Evolutionary conservation across 352 stramenopile genomes (phyloP).

Genomic region (Phytophthora multivora): DNA sequence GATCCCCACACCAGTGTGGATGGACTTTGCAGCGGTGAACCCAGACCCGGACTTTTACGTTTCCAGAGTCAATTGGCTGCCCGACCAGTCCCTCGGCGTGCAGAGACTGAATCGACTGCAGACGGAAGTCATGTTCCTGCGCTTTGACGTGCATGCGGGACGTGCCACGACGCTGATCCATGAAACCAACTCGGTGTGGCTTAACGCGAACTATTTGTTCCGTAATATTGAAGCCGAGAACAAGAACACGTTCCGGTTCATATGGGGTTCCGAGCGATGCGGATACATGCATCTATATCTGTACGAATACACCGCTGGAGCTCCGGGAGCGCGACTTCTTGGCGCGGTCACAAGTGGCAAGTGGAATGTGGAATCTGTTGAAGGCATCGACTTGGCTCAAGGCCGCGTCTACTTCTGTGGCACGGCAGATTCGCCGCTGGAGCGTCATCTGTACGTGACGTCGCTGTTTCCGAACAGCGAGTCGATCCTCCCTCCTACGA

Average conservation of each 20-base stretch:
- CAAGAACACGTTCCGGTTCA: conserved; percentile 92
- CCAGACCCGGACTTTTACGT: conserved; percentile 88
- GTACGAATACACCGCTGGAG: conserved; percentile 86
- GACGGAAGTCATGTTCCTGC: conserved; percentile 69
- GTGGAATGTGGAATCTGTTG: conserved; percentile 84
- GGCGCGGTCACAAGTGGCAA: conserved; percentile 67
- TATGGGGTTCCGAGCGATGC: conserved; percentile 93
- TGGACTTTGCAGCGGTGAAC: conserved; percentile 58
- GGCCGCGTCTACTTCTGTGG: conserved; percentile 91
- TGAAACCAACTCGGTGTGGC: conserved; percentile 92
- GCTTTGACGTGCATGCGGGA: conserved; percentile 83
- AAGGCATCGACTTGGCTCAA: conserved; percentile 77
- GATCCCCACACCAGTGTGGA: conserved; percentile 66
- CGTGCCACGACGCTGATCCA: conserved; percentile 77
- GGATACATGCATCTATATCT: conserved; percentile 97
- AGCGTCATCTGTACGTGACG: conserved; percentile 92
- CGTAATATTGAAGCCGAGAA: conserved; percentile 80
- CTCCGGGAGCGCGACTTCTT: conserved; percentile 45
- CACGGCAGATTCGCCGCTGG: conserved; percentile 86
- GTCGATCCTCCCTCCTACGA: conserved; percentile 52
- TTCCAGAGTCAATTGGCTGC: conserved; percentile 93
- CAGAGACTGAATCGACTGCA: conserved; percentile 89
- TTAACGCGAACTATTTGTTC: conserved; percentile 96
- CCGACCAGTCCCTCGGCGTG: conserved; percentile 92
- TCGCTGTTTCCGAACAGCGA: conserved; percentile 51